These are phyloP conservation scores for Amorphotheca resinae DNA, from an alignment of 495 filamentous ascomycete species.

Conservation along the genomic window DNA sequence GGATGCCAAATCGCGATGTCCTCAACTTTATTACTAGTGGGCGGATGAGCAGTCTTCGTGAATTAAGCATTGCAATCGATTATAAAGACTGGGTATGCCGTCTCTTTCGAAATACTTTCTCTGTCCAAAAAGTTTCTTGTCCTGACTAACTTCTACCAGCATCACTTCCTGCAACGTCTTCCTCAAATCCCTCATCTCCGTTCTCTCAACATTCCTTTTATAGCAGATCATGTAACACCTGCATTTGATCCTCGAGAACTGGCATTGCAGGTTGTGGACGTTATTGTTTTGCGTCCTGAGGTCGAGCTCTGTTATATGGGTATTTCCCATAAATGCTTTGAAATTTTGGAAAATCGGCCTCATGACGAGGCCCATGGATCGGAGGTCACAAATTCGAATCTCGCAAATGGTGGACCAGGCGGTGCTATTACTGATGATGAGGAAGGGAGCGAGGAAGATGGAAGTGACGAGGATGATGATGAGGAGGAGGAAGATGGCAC, in stretches of 20 bases:
- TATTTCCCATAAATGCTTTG: conserved; percentile 73
- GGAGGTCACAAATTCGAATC: conserved; percentile 20
- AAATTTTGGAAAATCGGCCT: conserved; percentile 60
- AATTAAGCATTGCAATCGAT: conserved; percentile 66
- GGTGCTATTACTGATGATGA: conserved; percentile 31
- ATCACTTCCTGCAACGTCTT: conserved; percentile 76
- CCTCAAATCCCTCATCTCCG: conserved; percentile 64
- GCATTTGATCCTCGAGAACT: conserved; percentile 55
- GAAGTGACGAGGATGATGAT: conserved; percentile 28
- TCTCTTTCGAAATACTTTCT: conserved; percentile 1
- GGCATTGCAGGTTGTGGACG: conserved; percentile 73
- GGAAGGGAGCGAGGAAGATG: conserved; percentile 30
- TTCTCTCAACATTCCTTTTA: conserved; percentile 65
- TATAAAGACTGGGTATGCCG: conserved; percentile 76
- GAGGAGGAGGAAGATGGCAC: conserved; percentile 30
- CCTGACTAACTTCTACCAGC: conserved; percentile 41
- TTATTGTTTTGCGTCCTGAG: conserved; percentile 76
- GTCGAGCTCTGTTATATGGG: conserved; percentile 75
- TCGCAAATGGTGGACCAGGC: conserved; percentile 18
- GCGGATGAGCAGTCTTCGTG: conserved; percentile 61
- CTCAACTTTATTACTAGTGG: conserved; percentile 71
- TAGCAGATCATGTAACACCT: conserved; percentile 49
- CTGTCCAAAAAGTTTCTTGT: neutral
- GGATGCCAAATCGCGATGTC: conserved; percentile 67
- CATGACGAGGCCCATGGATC: conserved; percentile 31